Evolutionary conservation across 1,284 basidiomycete genomes (phyloP), one percentile per base, ranked within the genome.

Genomic region (Cutaneotrichosporon spelunceum): DNA sequence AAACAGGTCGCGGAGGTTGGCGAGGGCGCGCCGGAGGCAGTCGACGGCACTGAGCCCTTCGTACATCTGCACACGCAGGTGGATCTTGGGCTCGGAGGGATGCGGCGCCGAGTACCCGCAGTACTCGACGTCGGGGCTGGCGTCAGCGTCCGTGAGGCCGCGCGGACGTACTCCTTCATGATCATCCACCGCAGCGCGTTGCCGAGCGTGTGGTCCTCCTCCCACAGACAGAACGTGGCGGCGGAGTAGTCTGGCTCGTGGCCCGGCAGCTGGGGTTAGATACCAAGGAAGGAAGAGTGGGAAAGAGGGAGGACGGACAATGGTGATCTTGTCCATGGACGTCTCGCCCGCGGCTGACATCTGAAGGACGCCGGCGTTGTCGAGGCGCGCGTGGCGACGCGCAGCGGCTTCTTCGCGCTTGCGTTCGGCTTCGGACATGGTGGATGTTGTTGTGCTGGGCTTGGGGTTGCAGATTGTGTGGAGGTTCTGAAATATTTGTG

Each of bases 31-130:
- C 53, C 90, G 81, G 44, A 95, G 83, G 4, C 90, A 89, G 33
- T 86, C 84, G 29, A 94, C 80, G 0, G 92, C 90, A 10, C 90
- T 93, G 13, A 88, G 81, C 34, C 85, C 83, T 72, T 93, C 91
- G 74, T 95, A 95, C 94, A 98, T 99, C 84, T 98, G 95, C 65
- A 99, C 90, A 21, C 96, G 88, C 49, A 98, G 82, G 74, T 98
- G 91, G 70, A 98, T 96, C 75, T 91, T 88, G 71, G 91, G 90
- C 81, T 99, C 95, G 23, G 93, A 96, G 6, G 95, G 94, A 80
- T 98, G 94, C 1, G 95, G 95, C 39, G 87, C 90, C 71, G 91
- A 93, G 83, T 99, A 99, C 33, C 95, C 95, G 77, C 95, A 99
- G 78, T 98, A 98, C 80, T 97, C 93, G 61, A 98, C 95, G 70